A percentile compares a stretch with the other conserved stretches of the same genome.
phyloP scores from a whole-genome alignment of 441 rosid species.

The Populus hybrid region DNA sequence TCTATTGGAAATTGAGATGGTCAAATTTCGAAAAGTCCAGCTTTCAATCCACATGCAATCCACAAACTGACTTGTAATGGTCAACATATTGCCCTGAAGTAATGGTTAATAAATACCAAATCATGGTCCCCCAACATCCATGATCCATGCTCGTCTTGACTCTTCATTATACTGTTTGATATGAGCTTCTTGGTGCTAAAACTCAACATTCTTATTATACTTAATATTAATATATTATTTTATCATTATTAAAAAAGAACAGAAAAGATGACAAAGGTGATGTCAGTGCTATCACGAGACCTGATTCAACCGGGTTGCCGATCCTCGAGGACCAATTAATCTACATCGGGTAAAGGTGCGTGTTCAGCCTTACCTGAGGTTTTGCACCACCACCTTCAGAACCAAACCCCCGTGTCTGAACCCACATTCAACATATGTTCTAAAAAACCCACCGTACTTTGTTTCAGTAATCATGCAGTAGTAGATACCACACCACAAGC shows the following conservation, averaged over 20 bases:
- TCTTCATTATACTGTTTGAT: background rate
- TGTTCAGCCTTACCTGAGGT: background rate
- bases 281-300: background rate
- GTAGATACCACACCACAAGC: background rate
- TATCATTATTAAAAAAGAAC: background rate
- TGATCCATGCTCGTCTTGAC: background rate
- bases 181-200: background rate
- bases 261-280: background rate
- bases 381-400: background rate
- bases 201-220: background rate
- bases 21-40: background rate
- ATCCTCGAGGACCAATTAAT: background rate
- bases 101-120: background rate
- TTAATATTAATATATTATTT: background rate
- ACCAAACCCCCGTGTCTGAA: background rate
- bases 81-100: background rate
- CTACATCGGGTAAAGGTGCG: background rate
- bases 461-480: background rate
- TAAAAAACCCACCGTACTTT: background rate
- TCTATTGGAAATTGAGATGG: background rate
- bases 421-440: background rate
- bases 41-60: background rate
- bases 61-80: background rate
- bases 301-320: background rate
- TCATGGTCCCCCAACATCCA: background rate